Evolutionary conservation across 1,139 yeast species (phyloP).

Genomic region (Candida sanyaensis): DNA sequence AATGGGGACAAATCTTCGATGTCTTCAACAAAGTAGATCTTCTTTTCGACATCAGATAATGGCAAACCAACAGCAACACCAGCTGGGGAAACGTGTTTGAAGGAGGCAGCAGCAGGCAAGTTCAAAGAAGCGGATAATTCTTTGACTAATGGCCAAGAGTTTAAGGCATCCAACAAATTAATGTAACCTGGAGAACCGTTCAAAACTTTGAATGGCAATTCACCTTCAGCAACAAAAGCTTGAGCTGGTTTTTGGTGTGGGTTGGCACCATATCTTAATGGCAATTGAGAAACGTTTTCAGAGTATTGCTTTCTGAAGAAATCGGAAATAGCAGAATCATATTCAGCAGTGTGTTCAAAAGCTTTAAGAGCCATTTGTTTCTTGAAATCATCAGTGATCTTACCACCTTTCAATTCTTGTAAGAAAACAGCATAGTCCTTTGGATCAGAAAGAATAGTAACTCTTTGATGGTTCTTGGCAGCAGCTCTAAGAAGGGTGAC

Average conservation of each 20-base stretch:
- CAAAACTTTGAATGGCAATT: slow-evolving; percentile 90
- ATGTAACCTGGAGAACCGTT: slow-evolving; percentile 97
- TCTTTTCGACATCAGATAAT: slow-evolving; percentile 85
- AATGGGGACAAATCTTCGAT: slow-evolving; percentile 93
- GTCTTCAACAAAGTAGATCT: slow-evolving; percentile 91
- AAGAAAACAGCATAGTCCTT: slow-evolving; percentile 85
- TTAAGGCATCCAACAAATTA: slow-evolving; percentile 91
- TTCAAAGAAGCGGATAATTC: slow-evolving; percentile 92
- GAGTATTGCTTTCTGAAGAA: slow-evolving; percentile 97
- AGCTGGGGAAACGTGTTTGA: slow-evolving; percentile 98
- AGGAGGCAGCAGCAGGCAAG: slow-evolving; percentile 98
- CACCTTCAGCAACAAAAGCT: slow-evolving; percentile 85
- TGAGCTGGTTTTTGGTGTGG: slow-evolving; percentile 99
- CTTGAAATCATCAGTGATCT: slow-evolving; percentile 71
- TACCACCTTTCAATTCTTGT: slow-evolving; percentile 73
- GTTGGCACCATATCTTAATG: slow-evolving; percentile 96
- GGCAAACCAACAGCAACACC: slow-evolving; percentile 98
- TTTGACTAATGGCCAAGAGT: slow-evolving; percentile 98
- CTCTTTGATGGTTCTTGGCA: slow-evolving; percentile 96
- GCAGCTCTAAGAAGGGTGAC: slow-evolving; percentile 97
- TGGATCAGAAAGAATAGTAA: slow-evolving; percentile 93
- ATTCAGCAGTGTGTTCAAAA: slow-evolving; percentile 97
- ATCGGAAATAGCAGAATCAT: slow-evolving; percentile 93
- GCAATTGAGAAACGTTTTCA: slow-evolving; percentile 85
- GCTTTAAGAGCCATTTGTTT: slow-evolving; percentile 92